Conservation (phyloP, 805 yeast species). For the Spathaspora arborariae region DNA sequence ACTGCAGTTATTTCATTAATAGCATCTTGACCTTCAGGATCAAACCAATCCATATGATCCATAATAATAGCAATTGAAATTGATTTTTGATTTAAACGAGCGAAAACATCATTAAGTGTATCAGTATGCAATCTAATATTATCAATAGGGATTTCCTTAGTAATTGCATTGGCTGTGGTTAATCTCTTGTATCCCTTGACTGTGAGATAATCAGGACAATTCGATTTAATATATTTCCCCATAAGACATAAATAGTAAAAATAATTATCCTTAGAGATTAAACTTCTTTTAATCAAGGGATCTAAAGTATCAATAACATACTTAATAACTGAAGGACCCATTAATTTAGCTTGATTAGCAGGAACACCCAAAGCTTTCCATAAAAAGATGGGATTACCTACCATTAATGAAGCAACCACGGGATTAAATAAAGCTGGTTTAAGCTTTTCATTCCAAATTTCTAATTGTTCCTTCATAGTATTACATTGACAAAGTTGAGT, state of each 20-base stretch:
- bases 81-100: constrained; percentile 56
- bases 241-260: constrained; percentile 68
- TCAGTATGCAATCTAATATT: constrained; percentile 78
- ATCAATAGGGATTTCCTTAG: constrained; percentile 50
- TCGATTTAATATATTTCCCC: constrained; percentile 56
- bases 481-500: constrained; percentile 53
- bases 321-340: constrained; percentile 66
- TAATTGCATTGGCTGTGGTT: constrained; percentile 20
- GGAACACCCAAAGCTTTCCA: constrained; percentile 94
- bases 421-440: constrained; percentile 73
- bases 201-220: constrained; percentile 77
- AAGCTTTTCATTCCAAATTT: constrained; percentile 59
- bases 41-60: constrained; percentile 95
- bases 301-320: constrained; percentile 77
- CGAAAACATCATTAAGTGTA: constrained; percentile 69
- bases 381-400: constrained; percentile 80
- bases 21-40: constrained; percentile 61
- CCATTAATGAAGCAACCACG: constrained; percentile 57
- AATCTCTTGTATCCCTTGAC: constrained; percentile 52
- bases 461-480: constrained; percentile 58
- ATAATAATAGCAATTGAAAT: constrained; percentile 75
- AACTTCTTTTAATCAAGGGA: constrained; percentile 61
- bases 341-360: constrained; percentile 76
- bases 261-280: constrained; percentile 69
- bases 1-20: constrained; percentile 63